A percentile compares a stretch with the other conserved stretches of the same genome.
These are phyloP conservation scores for Monilinia polystroma DNA, from an alignment of 2,329 filamentous ascomycete species.

Conservation along the genomic window DNA sequence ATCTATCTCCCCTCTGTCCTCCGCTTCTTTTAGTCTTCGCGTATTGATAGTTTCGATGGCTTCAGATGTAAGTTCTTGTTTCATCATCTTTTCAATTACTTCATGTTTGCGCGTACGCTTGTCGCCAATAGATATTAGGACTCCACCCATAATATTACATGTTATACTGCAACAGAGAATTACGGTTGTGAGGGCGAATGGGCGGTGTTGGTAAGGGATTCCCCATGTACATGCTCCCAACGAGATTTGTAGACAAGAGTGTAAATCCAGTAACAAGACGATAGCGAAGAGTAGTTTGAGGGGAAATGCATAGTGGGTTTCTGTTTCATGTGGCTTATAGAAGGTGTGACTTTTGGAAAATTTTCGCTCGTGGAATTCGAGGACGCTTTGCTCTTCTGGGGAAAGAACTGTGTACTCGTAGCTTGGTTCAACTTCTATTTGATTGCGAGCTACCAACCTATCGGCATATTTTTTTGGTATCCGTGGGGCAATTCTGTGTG, in stretches of 20 bases:
- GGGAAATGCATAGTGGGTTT: conserved; percentile 77
- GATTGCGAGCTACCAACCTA: conserved; percentile 27
- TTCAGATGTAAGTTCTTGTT: conserved; percentile 70
- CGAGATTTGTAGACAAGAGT: conserved; percentile 76
- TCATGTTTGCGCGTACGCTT: conserved; percentile 79
- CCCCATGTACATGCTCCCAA: conserved; percentile 78
- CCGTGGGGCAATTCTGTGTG: conserved; percentile 28
- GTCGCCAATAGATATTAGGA: conserved; percentile 75
- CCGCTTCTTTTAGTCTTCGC: conserved; percentile 87
- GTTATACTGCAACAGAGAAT: conserved; percentile 77
- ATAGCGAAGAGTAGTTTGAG: conserved; percentile 70
- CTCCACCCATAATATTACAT: conserved; percentile 72
- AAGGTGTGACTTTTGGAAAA: conserved; percentile 83
- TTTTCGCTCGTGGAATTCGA: conserved; percentile 75
- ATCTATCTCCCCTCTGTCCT: conserved; percentile 32
- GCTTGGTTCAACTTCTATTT: conserved; percentile 28
- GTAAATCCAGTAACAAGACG: conserved; percentile 72
- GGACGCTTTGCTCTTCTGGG: conserved; percentile 62
- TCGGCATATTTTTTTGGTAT: conserved; percentile 33
- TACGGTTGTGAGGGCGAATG: conserved; percentile 71
- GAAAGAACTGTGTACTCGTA: conserved; percentile 62
- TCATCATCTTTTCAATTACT: conserved; percentile 71
- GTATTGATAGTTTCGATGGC: conserved; percentile 71
- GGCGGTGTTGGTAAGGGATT: conserved; percentile 67
- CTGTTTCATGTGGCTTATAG: conserved; percentile 84